Conservation (phyloP, 441 rosid species). For the Brassica balearica region DNA sequence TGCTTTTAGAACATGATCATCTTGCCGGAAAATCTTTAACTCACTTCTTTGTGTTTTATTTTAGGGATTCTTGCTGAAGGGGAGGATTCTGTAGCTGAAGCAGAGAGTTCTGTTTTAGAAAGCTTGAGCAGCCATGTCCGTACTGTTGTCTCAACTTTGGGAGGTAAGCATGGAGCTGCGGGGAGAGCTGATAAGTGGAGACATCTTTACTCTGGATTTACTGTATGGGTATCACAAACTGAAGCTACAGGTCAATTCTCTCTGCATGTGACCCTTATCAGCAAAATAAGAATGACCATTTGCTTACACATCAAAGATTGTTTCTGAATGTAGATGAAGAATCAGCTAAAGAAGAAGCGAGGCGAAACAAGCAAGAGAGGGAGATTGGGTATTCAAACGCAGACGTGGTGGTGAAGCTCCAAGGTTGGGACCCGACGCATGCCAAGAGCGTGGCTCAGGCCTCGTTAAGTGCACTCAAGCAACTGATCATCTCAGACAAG, state of each 20-base stretch:
- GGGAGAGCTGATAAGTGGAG: slow-evolving; percentile 67
- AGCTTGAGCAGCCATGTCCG: slow-evolving; percentile 95
- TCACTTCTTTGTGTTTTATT: slow-evolving; percentile 13
- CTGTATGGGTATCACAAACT: slow-evolving; percentile 85
- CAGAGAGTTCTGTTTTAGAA: slow-evolving; percentile 73
- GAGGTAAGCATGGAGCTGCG: slow-evolving; percentile 83
- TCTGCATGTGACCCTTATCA: not conserved
- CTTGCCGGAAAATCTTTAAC: not conserved
- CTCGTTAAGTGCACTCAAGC: slow-evolving; percentile 85
- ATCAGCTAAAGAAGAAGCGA: slow-evolving; percentile 82
- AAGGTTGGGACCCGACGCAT: slow-evolving; percentile 81
- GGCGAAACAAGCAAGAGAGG: slow-evolving; percentile 57
- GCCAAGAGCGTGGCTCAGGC: slow-evolving; percentile 88
- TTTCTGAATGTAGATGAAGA: slow-evolving; percentile 61
- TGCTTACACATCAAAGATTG: slow-evolving; percentile 17
- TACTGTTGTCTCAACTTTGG: slow-evolving; percentile 84
- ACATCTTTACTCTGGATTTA: slow-evolving; percentile 87
- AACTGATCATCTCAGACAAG: slow-evolving; percentile 73
- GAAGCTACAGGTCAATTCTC: slow-evolving; percentile 65
- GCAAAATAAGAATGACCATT: not conserved
- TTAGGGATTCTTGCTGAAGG: slow-evolving; percentile 79
- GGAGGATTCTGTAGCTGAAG: slow-evolving; percentile 65
- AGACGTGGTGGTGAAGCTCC: slow-evolving; percentile 87
- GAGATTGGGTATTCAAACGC: slow-evolving; percentile 79
- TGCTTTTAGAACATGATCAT: slow-evolving; percentile 1